Conservation (phyloP, 1,139 yeast species). For the Casaregolazyma lundiana region DNA sequence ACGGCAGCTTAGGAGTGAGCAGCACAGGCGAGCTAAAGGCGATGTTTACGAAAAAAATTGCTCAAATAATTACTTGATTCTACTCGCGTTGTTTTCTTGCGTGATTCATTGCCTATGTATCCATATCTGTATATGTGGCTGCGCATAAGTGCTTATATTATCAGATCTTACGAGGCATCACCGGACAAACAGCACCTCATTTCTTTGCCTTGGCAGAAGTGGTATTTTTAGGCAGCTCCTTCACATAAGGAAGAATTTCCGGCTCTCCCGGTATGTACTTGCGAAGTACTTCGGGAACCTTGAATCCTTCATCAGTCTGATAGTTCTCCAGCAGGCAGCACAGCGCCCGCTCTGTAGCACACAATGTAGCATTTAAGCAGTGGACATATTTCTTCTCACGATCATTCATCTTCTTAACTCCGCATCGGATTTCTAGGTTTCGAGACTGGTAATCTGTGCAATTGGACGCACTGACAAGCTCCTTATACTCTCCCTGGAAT, state of each 20-base stretch:
- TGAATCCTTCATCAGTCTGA: slow-evolving; percentile 93
- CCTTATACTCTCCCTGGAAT: slow-evolving; percentile 97
- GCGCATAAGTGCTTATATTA: too few species aligned
- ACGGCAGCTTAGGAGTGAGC: too few species aligned
- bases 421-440: slow-evolving; percentile 97
- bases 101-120: too few species aligned
- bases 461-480: slow-evolving; percentile 95
- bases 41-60: too few species aligned
- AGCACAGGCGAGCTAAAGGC: too few species aligned
- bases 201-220: slow-evolving; percentile 26
- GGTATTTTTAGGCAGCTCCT: slow-evolving; percentile 91
- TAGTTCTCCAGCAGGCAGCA: slow-evolving; percentile 97
- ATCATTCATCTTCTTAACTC: slow-evolving; percentile 93
- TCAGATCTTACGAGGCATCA: too few species aligned
- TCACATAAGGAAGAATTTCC: slow-evolving; percentile 84
- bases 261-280: slow-evolving; percentile 98
- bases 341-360: slow-evolving; percentile 97
- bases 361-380: slow-evolving; percentile 93
- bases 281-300: slow-evolving; percentile 91
- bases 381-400: slow-evolving; percentile 97
- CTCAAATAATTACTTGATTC: too few species aligned
- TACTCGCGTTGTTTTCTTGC: too few species aligned
- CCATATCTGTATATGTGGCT: too few species aligned
- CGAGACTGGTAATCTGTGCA: slow-evolving; percentile 99
- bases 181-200: too few species aligned